phyloP scores from a whole-genome alignment of 768 basidiomycete genomes.

The Auricularia sp. region DNA sequence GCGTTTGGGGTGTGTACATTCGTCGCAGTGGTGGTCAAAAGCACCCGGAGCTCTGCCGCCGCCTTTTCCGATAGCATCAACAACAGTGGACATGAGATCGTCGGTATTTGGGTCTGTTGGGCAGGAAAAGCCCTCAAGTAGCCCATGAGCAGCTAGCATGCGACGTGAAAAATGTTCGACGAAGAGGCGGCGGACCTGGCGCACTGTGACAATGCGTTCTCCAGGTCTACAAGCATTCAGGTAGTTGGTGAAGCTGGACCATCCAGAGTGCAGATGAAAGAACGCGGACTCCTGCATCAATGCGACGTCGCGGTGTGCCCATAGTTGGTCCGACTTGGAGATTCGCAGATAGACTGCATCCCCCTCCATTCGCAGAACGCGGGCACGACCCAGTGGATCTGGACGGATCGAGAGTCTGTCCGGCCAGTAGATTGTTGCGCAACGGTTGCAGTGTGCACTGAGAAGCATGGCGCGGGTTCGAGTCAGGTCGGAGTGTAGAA shows the following conservation, averaged over 20 bases:
- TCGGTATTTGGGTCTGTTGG: constrained; percentile 11
- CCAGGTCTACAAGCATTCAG: constrained; percentile 11
- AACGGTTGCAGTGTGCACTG: neutral
- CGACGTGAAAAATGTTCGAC: constrained; percentile 18
- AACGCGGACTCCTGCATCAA: constrained; percentile 17
- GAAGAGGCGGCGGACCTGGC: constrained; percentile 20
- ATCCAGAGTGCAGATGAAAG: constrained; percentile 17
- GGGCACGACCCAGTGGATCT: neutral
- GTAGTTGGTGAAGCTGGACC: constrained; percentile 21
- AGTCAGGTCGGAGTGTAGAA: neutral
- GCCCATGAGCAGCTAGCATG: constrained; percentile 14
- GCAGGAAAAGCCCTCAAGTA: constrained; percentile 5
- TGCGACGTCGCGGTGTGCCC: constrained; percentile 9
- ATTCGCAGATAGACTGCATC: neutral
- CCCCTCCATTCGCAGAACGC: neutral
- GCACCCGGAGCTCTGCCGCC: constrained; percentile 11
- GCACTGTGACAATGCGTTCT: constrained; percentile 9
- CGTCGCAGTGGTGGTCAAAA: constrained; percentile 11
- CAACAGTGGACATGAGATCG: constrained; percentile 7
- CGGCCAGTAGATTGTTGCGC: neutral
- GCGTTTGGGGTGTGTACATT: constrained; percentile 19
- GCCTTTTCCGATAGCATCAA: constrained; percentile 11
- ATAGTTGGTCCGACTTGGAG: neutral
- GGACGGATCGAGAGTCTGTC: neutral
- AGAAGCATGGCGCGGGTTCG: neutral